Evolutionary conservation across 1,284 basidiomycete species (phyloP), one percentile per base, ranked within the genome.

Genomic region (Fomitopsis betulina): DNA sequence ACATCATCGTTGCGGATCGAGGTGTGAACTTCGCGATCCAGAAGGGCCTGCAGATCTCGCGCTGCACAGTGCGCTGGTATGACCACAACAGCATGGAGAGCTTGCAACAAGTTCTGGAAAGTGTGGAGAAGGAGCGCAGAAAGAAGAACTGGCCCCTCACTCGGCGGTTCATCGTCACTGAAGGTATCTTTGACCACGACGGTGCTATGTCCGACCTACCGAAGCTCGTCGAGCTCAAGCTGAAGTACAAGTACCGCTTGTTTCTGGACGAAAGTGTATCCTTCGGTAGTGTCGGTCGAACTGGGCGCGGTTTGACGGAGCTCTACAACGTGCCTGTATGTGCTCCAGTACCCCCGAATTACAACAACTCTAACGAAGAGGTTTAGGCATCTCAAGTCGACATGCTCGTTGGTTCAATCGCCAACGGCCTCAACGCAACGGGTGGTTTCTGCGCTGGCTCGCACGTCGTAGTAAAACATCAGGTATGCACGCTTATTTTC

Each of bases 381-480:
- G 37, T 42, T 33, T 40, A 87, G 83, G 89, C 88, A 1, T 75
- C 81, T 6, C 86, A 91, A 68, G 83, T 93, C 3, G 90, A 93
- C 71, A 90, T 93, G 82, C 78, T 93, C 19, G 75, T 91, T 6
- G 97, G 96, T 3, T 96, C 93, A 32, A 84, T 95, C 65, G 91
- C 96, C 0, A 94, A 85, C 55, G 89, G 91, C 17, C 84, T 99
- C 33, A 87, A 86, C 59, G 84, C 95, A 2, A 83, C 83, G 1
- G 97, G 97, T 53, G 97, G 96, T 6, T 99, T 99, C 82, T 98
- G 96, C 70, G 94, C 94, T 1, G 96, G 96, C 33, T 91, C 92
- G 3, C 74, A 78, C 19, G 83, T 88, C 51, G 92, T 98, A 42
- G 86, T 94, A 30, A 85, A 91, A 61, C 97, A 99, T 71, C 95